Evolutionary conservation across 495 filamentous ascomycete genomes (phyloP), one percentile per base, ranked within the genome.

Genomic region (Penicillium riverlandense): DNA sequence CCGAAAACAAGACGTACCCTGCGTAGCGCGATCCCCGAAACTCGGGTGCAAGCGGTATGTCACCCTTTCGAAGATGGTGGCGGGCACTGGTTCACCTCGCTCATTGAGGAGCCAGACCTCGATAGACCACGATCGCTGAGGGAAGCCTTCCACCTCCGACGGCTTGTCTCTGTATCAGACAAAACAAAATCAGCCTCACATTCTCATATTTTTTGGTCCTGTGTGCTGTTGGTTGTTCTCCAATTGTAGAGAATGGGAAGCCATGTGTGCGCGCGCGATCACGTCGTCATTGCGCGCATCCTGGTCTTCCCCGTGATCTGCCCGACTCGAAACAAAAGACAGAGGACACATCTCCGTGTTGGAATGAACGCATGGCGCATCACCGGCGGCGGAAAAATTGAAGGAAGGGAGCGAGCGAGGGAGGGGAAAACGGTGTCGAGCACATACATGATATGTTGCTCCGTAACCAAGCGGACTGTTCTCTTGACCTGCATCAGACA

Each of bases 11-110:
- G 34, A 72, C 85, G 47, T 78, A 95, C 89, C 82, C 68, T 96
- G 92, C 16, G 73, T 79, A 16, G 86, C 66, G 14, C 76, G 82
- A 43, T 85, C 82, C 29, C 79, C 85, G 58, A 99, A 99, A 38
- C 87, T 89, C 11, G 94, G 92, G 62, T 99, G 94, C 15, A 99
- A 76, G 47, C 85, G 84, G 70, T 96, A 99, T 15, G 77, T 80
- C 11, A 82, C 94, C 71, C 90, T 96, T 57, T 90, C 87, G 69
- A 96, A 97, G 63, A 86, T 71, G 38, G 62, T 86, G 8, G 91
- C 90, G 1, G 85, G 79, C 28, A 90, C 74, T 55, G 88, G 72
- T 35, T 80, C 71, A 44, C 78, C 80, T 49, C 72, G 63, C 8
- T 82, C 76, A 45, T 80, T 77, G 45, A 82, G 40, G 31, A 84